Base-by-base conservation (phyloP, 257 asterid species). In the Penstemon newberryi region DNA sequence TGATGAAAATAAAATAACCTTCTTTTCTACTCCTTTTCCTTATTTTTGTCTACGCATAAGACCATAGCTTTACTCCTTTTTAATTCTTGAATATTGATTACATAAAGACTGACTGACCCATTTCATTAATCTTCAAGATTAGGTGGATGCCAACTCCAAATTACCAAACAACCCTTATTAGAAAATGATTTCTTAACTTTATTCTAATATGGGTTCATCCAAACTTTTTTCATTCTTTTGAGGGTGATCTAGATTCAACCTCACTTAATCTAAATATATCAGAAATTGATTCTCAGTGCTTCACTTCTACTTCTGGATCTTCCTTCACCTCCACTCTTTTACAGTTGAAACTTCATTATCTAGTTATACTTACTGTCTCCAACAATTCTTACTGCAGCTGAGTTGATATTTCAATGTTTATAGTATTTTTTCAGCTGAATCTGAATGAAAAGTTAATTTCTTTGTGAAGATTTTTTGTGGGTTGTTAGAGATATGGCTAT, bases 401-500 rank as follows among this genome's bases (percentile, higher is more conserved):
- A 71, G 74, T 45, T 74, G 11, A 41, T 41, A 57, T 56, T 59
- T 64, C 39, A 19, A 47, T 60, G 55, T 67, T 68, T 10, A n/a
- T 67, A 13, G 15, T 13, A 36, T 60, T 60, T 10, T 43, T 70
- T 12, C 49, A 25, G 61, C 73, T 64, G 69, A 67, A 70, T 5
- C 66, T 67, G 69, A 75, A 63, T 70, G 45, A 13, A n/a, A 57
- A 70, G 64, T 63, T 59, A 36, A 52, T 38, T 44, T 71, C 46
- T 67, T 77, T 68, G 68, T 2, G 8, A 55, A 36, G 51, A 42
- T 67, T 3, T n/a, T 33, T 70, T 38, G 62, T 73, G 80, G 65
- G 77, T 61, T 43, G 38, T 77, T 70, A 38, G 75, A 76, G 74
- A 41, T 39, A 88, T 89, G 97, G 89, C 97, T 5, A 75, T 88